Evolutionary conservation across 2,329 filamentous ascomycete species (phyloP), one percentile per base, ranked within the genome.

Genomic region (Colletotrichum sp.): DNA sequence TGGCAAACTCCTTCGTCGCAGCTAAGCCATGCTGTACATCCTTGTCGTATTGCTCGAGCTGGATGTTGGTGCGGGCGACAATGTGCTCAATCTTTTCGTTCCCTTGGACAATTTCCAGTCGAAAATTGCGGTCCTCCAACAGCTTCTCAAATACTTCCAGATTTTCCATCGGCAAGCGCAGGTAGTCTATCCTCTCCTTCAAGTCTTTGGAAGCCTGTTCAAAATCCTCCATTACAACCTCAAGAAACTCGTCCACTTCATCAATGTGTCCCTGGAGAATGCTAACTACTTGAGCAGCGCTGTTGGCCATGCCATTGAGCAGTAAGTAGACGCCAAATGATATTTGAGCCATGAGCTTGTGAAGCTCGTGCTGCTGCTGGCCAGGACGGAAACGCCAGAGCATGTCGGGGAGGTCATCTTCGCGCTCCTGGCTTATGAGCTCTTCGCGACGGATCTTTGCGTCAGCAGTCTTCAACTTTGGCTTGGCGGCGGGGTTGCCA

Each of bases 31-130:
- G 94, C 76, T 92, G 89, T 10, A 98, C 91, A 82, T 98, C 96
- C 79, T 93, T 91, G 48, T 96, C 87, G 66, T 94, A 92, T 82
- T 96, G 95, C 75, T 94, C 93, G 83, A 98, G 92, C 24, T 94
- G 91, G 26, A 89, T 88, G 16, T 93, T 93, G 34, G 96, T 98
- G 77, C 95, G 90, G n/a, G 92, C 91, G 62, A 98, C 90, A 71
- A 98, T 95, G 83, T 96, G 94, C 81, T 98, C 96, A 77, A 98
- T 98, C 83, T 94, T 95, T 80, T 97, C 93, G 81, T 98, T 98
- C 69, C 96, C 95, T 66, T 93, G 92, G 48, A 98, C 89, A 68
- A 98, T 95, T 79, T 96, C 93, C 21, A 92, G 87, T 18, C 96
- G 93, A 83, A 98, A 98, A 68, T 90, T 89, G 77, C 94, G 92